A percentile compares a stretch with the other conserved stretches of the same genome.
phyloP scores from a whole-genome alignment of 495 filamentous ascomycete genomes.

The Penicillium fimorum region DNA sequence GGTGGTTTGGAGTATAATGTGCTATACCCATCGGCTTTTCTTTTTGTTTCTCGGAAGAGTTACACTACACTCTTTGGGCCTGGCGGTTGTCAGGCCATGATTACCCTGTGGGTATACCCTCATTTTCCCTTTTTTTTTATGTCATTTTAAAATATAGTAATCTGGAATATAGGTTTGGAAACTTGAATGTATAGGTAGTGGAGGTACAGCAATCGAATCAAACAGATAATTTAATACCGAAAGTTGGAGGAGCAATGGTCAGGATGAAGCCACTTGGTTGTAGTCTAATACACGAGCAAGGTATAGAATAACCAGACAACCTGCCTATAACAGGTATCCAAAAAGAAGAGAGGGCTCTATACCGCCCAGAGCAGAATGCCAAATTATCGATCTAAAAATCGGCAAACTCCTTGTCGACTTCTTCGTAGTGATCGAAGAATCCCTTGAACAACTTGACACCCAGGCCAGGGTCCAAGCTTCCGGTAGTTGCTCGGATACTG shows the following conservation, averaged over 20 bases:
- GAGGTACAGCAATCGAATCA: slow-evolving; percentile 5
- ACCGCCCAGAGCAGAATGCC: neutral
- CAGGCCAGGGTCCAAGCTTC: slow-evolving; percentile 80
- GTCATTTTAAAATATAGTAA: neutral
- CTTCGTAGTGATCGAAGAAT: slow-evolving; percentile 85
- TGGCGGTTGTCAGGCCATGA: neutral
- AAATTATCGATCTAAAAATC: slow-evolving; percentile 33
- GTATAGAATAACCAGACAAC: slow-evolving; percentile 1
- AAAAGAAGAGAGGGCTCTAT: neutral
- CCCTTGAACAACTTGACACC: slow-evolving; percentile 87
- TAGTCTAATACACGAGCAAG: too few species aligned
- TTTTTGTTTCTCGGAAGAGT: neutral
- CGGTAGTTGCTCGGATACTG: slow-evolving; percentile 86
- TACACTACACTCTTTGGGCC: neutral
- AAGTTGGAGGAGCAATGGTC: neutral
- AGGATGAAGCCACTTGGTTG: neutral
- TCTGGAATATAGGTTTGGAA: neutral
- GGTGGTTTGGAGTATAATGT: neutral
- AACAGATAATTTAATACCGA: slow-evolving; percentile 1
- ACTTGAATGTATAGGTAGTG: slow-evolving; percentile 12
- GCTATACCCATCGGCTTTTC: neutral
- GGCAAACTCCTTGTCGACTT: slow-evolving; percentile 80
- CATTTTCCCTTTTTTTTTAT: neutral
- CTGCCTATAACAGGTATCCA: slow-evolving; percentile 8
- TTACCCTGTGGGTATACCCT: neutral